Base-by-base conservation (phyloP, 73 alveolate species). In the Durusdinium trenchii region DNA sequence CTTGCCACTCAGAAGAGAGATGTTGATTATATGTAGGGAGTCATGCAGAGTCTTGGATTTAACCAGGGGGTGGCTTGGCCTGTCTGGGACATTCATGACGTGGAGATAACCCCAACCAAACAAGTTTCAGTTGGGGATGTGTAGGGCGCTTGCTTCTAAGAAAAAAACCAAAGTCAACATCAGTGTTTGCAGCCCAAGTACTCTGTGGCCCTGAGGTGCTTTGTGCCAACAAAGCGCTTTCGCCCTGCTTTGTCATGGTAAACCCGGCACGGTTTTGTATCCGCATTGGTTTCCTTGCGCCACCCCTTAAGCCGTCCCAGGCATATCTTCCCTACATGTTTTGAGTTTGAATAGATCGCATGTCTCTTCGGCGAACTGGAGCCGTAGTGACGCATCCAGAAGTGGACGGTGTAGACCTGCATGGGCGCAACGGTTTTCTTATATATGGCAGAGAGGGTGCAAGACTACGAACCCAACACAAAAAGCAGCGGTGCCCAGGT, bases 181-280 rank as follows among this genome's bases (percentile, higher is more conserved):
- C 12, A 57, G 32, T 12, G 12, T 57, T 23, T 16, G 32, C n/a
- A 30, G 52, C 14, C 84, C n/a, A 73, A 51, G 7, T 0, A 38
- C 84, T 73, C 84, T 23, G 84, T 73, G 0, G 6, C 32, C 84
- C 40, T 73, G 3, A 73, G 10, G 14, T 38, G 40, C 54, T 3
- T 32, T 40, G 84, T 73, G n/a, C 84, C 84, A 73, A n/a, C 48
- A 73, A 73, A 73, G 26, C 84, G 50, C 36, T 73, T 73, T 20
- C 12, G n/a, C 5, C 84, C 84, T 38, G 84, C 7, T 6, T 32
- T 1, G 28, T 73, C 84, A n/a, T 9, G 0, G 51, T 73, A 73
- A 2, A 51, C 9, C 40, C 40, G n/a, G 84, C 84, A 73, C 14
- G 84, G 84, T n/a, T 73, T 73, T 4, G 84, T 73, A 3, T 0